phyloP scores from a whole-genome alignment of 805 yeast species.

The Wickerhamiella vanderwaltii region DNA sequence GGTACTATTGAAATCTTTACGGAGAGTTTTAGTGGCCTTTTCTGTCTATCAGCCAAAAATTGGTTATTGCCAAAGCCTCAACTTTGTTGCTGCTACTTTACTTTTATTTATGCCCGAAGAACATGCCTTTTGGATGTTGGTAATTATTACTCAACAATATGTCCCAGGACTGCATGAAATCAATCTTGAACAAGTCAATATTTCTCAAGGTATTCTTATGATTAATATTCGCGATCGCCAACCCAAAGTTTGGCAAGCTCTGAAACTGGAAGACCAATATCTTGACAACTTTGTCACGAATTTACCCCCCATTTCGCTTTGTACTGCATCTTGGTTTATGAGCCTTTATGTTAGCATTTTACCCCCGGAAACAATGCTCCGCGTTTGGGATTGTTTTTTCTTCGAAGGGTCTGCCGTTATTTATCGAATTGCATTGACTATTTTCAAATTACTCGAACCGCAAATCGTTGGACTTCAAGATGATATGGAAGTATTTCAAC shows the following conservation, averaged over 20 bases:
- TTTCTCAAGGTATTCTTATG: slow-evolving; percentile 91
- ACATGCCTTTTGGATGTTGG: slow-evolving; percentile 89
- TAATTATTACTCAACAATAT: slow-evolving; percentile 70
- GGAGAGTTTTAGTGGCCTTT: slow-evolving; percentile 75
- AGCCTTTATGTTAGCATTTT: slow-evolving; percentile 83
- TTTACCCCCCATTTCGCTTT: slow-evolving; percentile 81
- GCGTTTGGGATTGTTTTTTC: slow-evolving; percentile 93
- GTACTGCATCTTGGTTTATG: slow-evolving; percentile 98
- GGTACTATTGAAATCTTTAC: slow-evolving; percentile 47
- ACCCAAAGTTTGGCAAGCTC: slow-evolving; percentile 64
- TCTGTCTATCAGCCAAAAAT: slow-evolving; percentile 76
- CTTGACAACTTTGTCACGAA: slow-evolving; percentile 43
- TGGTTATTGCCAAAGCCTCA: slow-evolving; percentile 93
- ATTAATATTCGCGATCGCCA: slow-evolving; percentile 71
- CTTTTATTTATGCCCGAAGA: slow-evolving; percentile 83
- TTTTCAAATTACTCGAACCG: slow-evolving; percentile 64
- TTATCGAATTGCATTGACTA: slow-evolving; percentile 69
- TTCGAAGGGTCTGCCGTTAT: slow-evolving; percentile 82
- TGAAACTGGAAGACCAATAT: slow-evolving; percentile 34
- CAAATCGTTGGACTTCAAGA: slow-evolving; percentile 37
- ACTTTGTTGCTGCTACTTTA: slow-evolving; percentile 79
- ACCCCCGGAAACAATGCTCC: slow-evolving; percentile 75
- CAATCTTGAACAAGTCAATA: slow-evolving; percentile 82
- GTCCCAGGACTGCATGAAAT: slow-evolving; percentile 87
- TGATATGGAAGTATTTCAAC: slow-evolving; percentile 61